Evolutionary conservation across 257 asterid genomes (phyloP).

Genomic region (Buddleja alternifolia): DNA sequence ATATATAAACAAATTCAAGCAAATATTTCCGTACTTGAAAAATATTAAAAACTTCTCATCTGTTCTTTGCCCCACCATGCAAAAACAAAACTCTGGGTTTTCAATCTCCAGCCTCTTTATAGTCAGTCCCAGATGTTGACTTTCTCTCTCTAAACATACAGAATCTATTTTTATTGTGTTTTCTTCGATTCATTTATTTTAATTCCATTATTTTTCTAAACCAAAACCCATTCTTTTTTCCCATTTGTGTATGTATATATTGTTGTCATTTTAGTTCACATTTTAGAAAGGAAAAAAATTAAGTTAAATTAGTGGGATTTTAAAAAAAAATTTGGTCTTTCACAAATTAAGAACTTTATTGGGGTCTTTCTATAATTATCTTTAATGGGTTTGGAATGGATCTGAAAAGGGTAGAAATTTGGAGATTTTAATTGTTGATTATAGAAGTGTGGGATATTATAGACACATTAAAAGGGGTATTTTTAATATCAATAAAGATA

Average conservation of each 20-base stretch:
- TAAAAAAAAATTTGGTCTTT: conserved; percentile 17
- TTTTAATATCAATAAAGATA: conserved; percentile 24
- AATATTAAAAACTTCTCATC: too few relatives aligned
- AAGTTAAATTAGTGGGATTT: conserved; percentile 8
- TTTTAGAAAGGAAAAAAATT: too few relatives aligned
- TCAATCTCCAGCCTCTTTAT: conserved; percentile 25
- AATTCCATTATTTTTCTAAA: conserved; percentile 19
- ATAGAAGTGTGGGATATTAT: conserved; percentile 19
- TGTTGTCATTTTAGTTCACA: background rate
- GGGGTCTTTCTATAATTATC: conserved; percentile 22
- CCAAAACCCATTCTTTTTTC: conserved; percentile 18
- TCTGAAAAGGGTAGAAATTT: conserved; percentile 31
- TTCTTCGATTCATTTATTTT: conserved; percentile 5
- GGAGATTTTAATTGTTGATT: conserved; percentile 30
- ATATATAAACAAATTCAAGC: too few relatives aligned
- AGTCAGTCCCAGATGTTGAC: conserved; percentile 33
- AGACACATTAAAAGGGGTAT: background rate
- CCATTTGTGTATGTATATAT: background rate
- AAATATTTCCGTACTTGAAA: too few relatives aligned
- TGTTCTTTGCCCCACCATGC: background rate
- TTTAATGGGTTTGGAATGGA: conserved; percentile 33
- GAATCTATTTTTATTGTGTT: conserved; percentile 9
- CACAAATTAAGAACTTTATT: conserved; percentile 17
- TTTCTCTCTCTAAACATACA: conserved; percentile 28
- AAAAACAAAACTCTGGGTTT: conserved; percentile 25